Conservation (phyloP, 306 rosid genomes). For the Dalbergia cultrata region DNA sequence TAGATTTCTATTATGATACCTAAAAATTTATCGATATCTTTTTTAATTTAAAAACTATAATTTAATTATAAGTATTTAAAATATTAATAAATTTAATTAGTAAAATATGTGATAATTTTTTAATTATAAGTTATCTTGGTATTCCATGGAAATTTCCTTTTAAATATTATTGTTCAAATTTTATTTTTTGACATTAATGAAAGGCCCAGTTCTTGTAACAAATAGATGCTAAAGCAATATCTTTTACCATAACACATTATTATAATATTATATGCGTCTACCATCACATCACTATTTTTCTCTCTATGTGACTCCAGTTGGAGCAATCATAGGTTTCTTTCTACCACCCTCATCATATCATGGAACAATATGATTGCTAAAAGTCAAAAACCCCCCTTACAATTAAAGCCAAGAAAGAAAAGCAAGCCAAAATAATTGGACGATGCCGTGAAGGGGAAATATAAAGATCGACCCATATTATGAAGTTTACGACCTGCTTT, state of each 20-base stretch:
- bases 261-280: background rate
- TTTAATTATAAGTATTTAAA: too few relatives aligned
- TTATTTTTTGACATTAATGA: background rate
- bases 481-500: background rate
- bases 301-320: conserved; percentile 21
- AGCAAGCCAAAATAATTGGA: conserved; percentile 40
- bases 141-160: too few relatives aligned
- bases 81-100: too few relatives aligned
- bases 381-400: conserved; percentile 41
- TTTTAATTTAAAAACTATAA: too few relatives aligned
- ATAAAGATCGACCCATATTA: background rate
- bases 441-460: conserved; percentile 25
- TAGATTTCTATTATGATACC: too few relatives aligned
- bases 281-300: background rate
- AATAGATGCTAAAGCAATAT: background rate
- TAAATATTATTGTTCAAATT: background rate
- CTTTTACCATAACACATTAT: background rate
- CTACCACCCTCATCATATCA: conserved; percentile 16
- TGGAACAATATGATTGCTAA: conserved; percentile 43
- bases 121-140: too few relatives aligned
- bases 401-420: conserved; percentile 21
- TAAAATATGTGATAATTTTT: too few relatives aligned
- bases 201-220: background rate
- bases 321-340: conserved; percentile 38
- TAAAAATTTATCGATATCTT: too few relatives aligned